Conservation (phyloP, 2,329 filamentous ascomycete genomes). For the Chalaropsis ovoidea region DNA sequence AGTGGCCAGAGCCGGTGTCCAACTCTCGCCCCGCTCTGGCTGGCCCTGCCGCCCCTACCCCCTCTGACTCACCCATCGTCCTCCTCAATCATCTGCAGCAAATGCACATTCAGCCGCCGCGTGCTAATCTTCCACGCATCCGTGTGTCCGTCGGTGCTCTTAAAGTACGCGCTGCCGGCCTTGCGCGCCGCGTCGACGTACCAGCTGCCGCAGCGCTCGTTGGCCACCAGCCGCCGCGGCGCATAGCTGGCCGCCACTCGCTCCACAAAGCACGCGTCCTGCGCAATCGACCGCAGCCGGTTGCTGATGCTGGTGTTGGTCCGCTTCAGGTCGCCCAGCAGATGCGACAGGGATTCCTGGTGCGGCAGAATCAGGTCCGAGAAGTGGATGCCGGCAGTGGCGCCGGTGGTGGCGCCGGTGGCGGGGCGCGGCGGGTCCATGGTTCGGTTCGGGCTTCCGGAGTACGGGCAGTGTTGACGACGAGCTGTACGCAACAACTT, state of each 20-base stretch:
- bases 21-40: too few relatives aligned
- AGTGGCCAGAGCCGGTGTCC: too few relatives aligned
- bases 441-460: too few relatives aligned
- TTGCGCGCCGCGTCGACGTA: slow-evolving; percentile 63
- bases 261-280: slow-evolving; percentile 65
- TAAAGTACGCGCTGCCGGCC: slow-evolving; percentile 77
- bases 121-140: slow-evolving; percentile 86
- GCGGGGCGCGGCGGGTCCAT: background rate
- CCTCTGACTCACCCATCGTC: slow-evolving; percentile 52
- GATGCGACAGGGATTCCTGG: slow-evolving; percentile 57
- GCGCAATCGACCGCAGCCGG: slow-evolving; percentile 65
- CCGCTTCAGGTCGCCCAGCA: slow-evolving; percentile 62
- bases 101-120: slow-evolving; percentile 71
- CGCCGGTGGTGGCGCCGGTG: background rate
- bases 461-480: too few relatives aligned
- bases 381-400: slow-evolving; percentile 14
- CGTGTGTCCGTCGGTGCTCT: slow-evolving; percentile 91
- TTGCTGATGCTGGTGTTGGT: slow-evolving; percentile 60
- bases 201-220: slow-evolving; percentile 94
- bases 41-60: too few relatives aligned
- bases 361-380: slow-evolving; percentile 43
- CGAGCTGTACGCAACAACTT: too few relatives aligned
- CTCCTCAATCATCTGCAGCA: slow-evolving; percentile 57
- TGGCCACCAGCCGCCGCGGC: slow-evolving; percentile 66
- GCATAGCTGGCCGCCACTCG: slow-evolving; percentile 45